Evolutionary conservation across 768 basidiomycete genomes (phyloP).

Genomic region (Pisolithus albus): DNA sequence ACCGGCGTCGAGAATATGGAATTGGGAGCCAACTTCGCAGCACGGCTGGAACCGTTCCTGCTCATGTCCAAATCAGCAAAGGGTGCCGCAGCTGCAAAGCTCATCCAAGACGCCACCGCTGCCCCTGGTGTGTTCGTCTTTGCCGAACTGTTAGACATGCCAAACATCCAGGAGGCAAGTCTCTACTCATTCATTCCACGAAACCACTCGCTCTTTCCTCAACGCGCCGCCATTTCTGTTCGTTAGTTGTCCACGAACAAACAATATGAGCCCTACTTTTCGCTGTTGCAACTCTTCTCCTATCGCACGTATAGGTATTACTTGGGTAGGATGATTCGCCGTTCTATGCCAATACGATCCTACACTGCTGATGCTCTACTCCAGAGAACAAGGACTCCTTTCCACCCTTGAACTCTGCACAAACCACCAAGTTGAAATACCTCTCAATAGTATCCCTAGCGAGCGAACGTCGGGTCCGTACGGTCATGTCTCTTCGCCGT

Average conservation of each 20-base stretch:
- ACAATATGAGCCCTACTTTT: constrained; percentile 53
- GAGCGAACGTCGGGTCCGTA: constrained; percentile 62
- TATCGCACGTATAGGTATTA: constrained; percentile 87
- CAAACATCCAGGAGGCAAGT: constrained; percentile 78
- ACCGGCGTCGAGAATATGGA: constrained; percentile 39
- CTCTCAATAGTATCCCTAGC: constrained; percentile 87
- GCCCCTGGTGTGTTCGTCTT: constrained; percentile 92
- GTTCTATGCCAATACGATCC: not conserved
- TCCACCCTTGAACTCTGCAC: constrained; percentile 64
- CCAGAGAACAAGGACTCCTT: constrained; percentile 60
- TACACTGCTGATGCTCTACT: constrained; percentile 4
- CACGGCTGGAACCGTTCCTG: constrained; percentile 82
- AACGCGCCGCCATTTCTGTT: not conserved
- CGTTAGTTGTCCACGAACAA: constrained; percentile 60
- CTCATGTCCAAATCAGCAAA: constrained; percentile 89
- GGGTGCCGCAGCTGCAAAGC: constrained; percentile 88
- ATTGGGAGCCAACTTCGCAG: constrained; percentile 51
- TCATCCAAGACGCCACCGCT: constrained; percentile 78
- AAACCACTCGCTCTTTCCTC: not conserved
- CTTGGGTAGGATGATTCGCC: constrained; percentile 44
- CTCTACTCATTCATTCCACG: not conserved
- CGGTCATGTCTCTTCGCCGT: not conserved
- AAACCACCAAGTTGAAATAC: constrained; percentile 86
- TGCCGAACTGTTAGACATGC: constrained; percentile 75
- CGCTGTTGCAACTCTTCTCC: constrained; percentile 79